A percentile compares a stretch with the other conserved stretches of the same genome.
Evolutionary conservation across 2,329 filamentous ascomycete species (phyloP).

Genomic region (Hyphodiscus sp.): DNA sequence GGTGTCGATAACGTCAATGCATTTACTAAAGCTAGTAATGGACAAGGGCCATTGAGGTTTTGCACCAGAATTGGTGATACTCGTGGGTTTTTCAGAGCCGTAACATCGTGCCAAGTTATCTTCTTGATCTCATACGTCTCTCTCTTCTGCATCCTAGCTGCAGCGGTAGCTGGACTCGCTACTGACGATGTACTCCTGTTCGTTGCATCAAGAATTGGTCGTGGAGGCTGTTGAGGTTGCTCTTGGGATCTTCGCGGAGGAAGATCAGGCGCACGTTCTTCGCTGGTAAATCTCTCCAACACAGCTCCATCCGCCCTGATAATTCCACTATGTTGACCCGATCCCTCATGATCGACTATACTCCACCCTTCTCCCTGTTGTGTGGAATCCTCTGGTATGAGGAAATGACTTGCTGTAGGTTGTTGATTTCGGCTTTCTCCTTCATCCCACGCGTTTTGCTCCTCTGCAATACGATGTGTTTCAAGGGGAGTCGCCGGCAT

Average conservation of each 20-base stretch:
- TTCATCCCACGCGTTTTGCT: constrained; percentile 27
- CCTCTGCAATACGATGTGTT: constrained; percentile 19
- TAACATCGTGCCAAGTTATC: constrained; percentile 73
- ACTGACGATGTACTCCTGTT: constrained; percentile 14
- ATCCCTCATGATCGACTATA: constrained; percentile 21
- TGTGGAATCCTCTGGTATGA: constrained; percentile 10
- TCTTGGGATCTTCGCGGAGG: constrained; percentile 23
- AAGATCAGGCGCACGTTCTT: constrained; percentile 22
- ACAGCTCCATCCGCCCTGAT: constrained; percentile 12
- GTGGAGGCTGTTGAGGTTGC: constrained; percentile 21
- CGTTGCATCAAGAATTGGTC: constrained; percentile 14
- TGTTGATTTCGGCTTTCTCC: constrained; percentile 4
- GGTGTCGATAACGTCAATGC: constrained; percentile 80
- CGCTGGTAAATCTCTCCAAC: constrained; percentile 6
- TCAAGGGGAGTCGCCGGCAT: constrained; percentile 14
- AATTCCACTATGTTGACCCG: constrained; percentile 22
- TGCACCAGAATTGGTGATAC: constrained; percentile 86
- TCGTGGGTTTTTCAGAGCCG: constrained; percentile 53
- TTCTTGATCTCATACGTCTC: constrained; percentile 94
- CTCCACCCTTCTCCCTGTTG: constrained; percentile 25
- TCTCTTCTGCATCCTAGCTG: constrained; percentile 22
- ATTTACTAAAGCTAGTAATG: constrained; percentile 87
- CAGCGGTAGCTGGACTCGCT: constrained; percentile 7
- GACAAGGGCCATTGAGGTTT: constrained; percentile 91
- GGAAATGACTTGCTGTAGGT: neutral